A percentile compares a stretch with the other conserved stretches of the same genome.
phyloP scores from a whole-genome alignment of 169 alveolate species.

The Toxoplasma gondii region DNA sequence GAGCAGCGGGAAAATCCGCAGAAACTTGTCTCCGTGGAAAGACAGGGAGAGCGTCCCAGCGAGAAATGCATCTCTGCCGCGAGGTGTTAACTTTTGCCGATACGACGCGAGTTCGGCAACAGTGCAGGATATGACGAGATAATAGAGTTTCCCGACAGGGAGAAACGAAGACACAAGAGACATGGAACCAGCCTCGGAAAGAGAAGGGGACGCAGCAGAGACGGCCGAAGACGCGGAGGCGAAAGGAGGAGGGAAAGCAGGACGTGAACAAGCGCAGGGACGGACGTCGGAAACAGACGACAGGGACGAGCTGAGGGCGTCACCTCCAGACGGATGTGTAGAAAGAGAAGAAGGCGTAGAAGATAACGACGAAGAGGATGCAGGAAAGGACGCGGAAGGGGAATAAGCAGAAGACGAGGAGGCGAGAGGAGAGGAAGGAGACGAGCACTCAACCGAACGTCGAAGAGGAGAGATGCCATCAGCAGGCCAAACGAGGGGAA shows the following conservation, averaged over 20 bases:
- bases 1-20: not conserved
- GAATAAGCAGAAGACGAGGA: not conserved
- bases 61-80: not conserved
- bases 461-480: not conserved
- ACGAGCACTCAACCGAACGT: not conserved
- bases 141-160: not conserved
- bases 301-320: too few relatives aligned
- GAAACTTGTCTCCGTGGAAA: slow-evolving; percentile 1
- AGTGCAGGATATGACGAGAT: not conserved
- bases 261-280: not conserved
- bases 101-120: not conserved
- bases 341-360: not conserved
- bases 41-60: not conserved
- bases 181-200: not conserved
- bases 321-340: too few relatives aligned
- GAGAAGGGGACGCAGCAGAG: not conserved
- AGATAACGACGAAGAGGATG: not conserved
- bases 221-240: not conserved
- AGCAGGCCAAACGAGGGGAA: not conserved
- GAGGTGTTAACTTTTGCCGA: not conserved
- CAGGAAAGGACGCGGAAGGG: not conserved
- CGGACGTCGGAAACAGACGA: not conserved
- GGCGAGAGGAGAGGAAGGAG: not conserved
- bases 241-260: not conserved
- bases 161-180: not conserved